A percentile compares a stretch with the other conserved stretches of the same genome.
phyloP scores from a whole-genome alignment of 805 yeast genomes.

The Pichia kluyveri region DNA sequence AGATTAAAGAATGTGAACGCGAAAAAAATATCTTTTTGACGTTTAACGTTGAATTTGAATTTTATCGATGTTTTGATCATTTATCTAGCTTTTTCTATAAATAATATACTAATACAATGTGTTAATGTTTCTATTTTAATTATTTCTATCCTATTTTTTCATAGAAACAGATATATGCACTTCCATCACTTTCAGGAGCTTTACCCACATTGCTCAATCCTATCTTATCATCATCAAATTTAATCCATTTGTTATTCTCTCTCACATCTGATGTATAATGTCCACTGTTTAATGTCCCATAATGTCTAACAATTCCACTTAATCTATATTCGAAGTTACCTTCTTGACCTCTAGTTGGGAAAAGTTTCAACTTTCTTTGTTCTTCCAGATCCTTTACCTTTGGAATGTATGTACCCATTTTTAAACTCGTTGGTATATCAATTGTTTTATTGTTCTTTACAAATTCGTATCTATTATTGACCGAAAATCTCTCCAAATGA shows the following conservation, averaged over 20 bases:
- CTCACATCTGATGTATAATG: conserved; percentile 46
- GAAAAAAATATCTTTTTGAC: too few species aligned
- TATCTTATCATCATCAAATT: conserved; percentile 9
- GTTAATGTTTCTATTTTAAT: too few species aligned
- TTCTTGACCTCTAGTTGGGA: conserved; percentile 60
- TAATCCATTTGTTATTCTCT: conserved; percentile 4
- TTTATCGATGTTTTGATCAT: too few species aligned
- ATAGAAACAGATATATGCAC: conserved; percentile 10
- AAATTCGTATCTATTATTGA: conserved; percentile 29
- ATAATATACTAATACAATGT: too few species aligned
- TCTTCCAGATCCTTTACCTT: conserved; percentile 33
- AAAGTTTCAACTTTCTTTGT: conserved; percentile 33
- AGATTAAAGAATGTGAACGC: background rate
- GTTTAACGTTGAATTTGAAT: background rate
- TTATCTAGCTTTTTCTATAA: too few species aligned
- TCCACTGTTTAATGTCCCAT: conserved; percentile 75
- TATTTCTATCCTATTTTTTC: background rate
- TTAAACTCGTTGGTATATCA: conserved; percentile 49
- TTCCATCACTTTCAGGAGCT: conserved; percentile 5
- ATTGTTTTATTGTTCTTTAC: conserved; percentile 59
- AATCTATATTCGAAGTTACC: conserved; percentile 61
- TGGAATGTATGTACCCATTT: conserved; percentile 70
- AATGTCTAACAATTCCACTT: conserved; percentile 78
- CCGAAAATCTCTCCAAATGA: conserved; percentile 74
- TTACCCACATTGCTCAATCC: background rate